Base-by-base conservation (phyloP, 306 rosid species). In the Prunus padus region DNA sequence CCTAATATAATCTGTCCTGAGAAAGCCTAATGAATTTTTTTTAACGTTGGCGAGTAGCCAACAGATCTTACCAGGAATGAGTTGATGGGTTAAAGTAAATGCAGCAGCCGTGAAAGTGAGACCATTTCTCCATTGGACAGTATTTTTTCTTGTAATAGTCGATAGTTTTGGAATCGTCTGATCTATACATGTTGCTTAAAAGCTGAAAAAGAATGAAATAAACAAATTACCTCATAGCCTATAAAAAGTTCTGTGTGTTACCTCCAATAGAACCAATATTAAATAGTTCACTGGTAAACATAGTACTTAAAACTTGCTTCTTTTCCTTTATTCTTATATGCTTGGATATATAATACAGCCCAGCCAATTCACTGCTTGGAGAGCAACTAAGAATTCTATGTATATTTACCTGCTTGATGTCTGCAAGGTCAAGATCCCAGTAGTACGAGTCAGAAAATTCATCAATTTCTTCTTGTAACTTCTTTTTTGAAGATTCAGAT, bases 361-460 rank as follows among this genome's bases (percentile, higher is more conserved):
- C 15, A 71, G 37, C 1, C 40, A n/a, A 71, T 44, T 30, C 64
- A 31, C 15, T 13, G 22, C 37, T 8, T 20, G 18, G 11, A 20
- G 15, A 56, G 37, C 9, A 18, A 31, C 28, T 28, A 15, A 16
- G 30, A 76, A 20, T 28, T 4, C 13, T n/a, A 40, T 9, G 61
- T n/a, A 49, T 15, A 33, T 71, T 45, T 78, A 92, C 98, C 95
- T 90, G 93, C 77, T 88, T 90, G 71, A 94, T 78, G 84, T 86
- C 95, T 33, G 82, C 82, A 85, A 84, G 86, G 74, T 88, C 88
- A 12, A 94, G 89, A 86, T 94, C 90, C 87, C 86, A 82, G 84
- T 82, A 94, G 87, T 87, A 94, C 4, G 90, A 81, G 82, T 94
- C 98, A 11, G 96, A 92, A 83, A 87, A 92, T 77, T 85, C 92